Evolutionary conservation across 345 rosid species (phyloP).

Genomic region (Aquilaria malaccensis): DNA sequence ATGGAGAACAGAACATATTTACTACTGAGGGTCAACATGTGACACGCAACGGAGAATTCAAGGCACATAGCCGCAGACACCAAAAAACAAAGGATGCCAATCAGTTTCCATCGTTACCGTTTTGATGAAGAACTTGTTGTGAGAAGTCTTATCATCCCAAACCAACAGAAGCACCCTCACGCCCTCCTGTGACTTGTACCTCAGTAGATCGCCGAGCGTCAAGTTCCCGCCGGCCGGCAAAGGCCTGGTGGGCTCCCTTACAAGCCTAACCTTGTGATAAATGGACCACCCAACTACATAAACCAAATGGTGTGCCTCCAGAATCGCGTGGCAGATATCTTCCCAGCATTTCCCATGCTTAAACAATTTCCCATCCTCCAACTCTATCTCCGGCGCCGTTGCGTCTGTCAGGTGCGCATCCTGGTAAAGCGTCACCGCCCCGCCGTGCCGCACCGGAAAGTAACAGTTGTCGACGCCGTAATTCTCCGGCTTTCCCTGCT

Average conservation of each 20-base stretch:
- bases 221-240: constrained; percentile 59
- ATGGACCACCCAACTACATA: constrained; percentile 84
- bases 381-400: constrained; percentile 39
- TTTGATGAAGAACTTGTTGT: constrained; percentile 54
- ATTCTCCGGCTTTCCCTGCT: constrained; percentile 27
- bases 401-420: constrained; percentile 68
- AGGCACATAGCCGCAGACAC: background rate
- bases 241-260: constrained; percentile 52
- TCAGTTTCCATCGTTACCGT: constrained; percentile 35
- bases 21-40: background rate
- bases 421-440: constrained; percentile 61
- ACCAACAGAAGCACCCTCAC: constrained; percentile 73
- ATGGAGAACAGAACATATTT: background rate
- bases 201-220: constrained; percentile 64
- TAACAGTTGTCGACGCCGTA: constrained; percentile 46
- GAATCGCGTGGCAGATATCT: constrained; percentile 75
- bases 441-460: constrained; percentile 61
- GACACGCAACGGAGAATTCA: background rate
- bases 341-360: constrained; percentile 75
- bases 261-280: constrained; percentile 60
- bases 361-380: constrained; percentile 45
- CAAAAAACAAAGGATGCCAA: background rate
- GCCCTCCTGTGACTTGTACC: constrained; percentile 85
- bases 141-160: constrained; percentile 97
- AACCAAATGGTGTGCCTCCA: constrained; percentile 84